These are phyloP conservation scores for Fusarium dlaminii DNA, from an alignment of 2,329 filamentous ascomycete genomes.

Conservation along the genomic window DNA sequence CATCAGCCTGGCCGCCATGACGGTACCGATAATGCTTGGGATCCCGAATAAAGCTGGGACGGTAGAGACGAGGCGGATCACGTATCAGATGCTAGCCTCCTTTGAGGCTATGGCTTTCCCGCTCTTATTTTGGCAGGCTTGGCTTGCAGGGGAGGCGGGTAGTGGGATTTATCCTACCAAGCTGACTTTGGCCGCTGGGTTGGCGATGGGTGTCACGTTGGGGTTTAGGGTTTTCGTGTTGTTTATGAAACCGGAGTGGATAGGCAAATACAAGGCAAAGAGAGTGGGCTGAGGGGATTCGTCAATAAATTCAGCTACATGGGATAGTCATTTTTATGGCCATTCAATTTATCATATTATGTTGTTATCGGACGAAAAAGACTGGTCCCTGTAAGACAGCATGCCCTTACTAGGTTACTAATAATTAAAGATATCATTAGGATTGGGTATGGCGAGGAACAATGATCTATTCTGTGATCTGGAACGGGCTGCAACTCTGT, in stretches of 20 bases:
- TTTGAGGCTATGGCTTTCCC: background rate
- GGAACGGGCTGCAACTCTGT: background rate
- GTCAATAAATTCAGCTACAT: background rate
- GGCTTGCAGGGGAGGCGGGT: background rate
- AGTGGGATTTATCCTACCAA: background rate
- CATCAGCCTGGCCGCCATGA: background rate
- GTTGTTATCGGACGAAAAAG: accelerated
- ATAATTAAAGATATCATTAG: no score
- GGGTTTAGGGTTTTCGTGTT: background rate
- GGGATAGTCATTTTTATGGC: accelerated
- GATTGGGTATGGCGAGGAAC: background rate
- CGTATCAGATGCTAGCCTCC: background rate
- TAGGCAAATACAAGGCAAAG: background rate
- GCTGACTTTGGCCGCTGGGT: background rate
- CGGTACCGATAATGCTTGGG: background rate
- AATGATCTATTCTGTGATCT: background rate
- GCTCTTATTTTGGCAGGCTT: background rate
- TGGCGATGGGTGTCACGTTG: background rate
- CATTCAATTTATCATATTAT: background rate
- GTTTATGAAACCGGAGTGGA: background rate
- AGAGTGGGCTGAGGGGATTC: no score
- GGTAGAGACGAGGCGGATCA: background rate
- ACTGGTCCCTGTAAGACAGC: accelerated
- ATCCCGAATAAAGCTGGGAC: background rate
- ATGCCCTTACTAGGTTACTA: background rate